These are phyloP conservation scores for Hypoxylon sp. DNA, from an alignment of 2,329 filamentous ascomycete genomes.

Conservation along the genomic window DNA sequence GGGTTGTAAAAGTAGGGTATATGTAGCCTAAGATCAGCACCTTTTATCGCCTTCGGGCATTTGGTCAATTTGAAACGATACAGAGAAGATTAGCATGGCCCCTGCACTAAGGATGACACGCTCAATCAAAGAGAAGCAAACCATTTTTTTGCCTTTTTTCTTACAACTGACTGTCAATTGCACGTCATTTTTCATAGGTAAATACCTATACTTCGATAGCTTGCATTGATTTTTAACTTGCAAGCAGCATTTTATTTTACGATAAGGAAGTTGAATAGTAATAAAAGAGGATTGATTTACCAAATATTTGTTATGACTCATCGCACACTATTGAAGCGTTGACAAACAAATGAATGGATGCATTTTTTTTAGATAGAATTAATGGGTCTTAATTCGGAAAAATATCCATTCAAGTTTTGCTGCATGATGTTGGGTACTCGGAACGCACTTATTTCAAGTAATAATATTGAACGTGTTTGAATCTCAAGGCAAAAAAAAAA, in stretches of 20 bases:
- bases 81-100: conserved; percentile 73
- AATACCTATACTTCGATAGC: no score
- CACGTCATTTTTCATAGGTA: no score
- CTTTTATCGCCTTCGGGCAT: conserved; percentile 49
- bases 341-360: no score
- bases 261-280: no score
- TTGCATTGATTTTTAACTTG: no score
- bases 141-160: conserved; percentile 8
- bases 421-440: neutral
- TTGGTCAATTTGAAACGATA: conserved; percentile 53
- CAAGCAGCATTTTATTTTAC: no score
- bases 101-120: conserved; percentile 95
- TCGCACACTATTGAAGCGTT: no score
- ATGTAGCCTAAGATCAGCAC: neutral
- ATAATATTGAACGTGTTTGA: neutral
- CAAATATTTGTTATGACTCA: no score
- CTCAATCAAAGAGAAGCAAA: conserved; percentile 77
- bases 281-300: no score
- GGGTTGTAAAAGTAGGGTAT: neutral
- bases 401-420: neutral
- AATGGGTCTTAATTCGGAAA: no score
- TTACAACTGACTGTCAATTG: no score
- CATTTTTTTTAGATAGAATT: no score
- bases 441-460: conserved; percentile 2
- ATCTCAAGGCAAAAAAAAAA: neutral